Evolutionary conservation across 495 filamentous ascomycete genomes (phyloP).

Genomic region (Clohesyomyces aquaticus): DNA sequence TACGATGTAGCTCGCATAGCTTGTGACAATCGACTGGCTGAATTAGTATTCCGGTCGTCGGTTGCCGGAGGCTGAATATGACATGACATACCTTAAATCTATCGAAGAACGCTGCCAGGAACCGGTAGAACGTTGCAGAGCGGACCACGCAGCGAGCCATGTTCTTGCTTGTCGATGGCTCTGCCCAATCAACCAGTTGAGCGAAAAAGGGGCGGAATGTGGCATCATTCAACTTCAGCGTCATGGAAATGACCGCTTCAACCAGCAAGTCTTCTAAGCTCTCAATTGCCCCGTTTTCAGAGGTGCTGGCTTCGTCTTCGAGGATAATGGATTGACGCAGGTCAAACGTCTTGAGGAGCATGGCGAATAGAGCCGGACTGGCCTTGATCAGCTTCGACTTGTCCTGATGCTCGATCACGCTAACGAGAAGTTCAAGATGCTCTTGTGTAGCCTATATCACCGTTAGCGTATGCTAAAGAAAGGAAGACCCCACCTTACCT

Average conservation of each 20-base stretch:
- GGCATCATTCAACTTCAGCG: constrained; percentile 95
- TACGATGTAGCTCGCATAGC: constrained; percentile 83
- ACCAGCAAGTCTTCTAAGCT: constrained; percentile 68
- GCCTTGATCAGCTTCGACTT: constrained; percentile 77
- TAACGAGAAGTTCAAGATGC: constrained; percentile 65
- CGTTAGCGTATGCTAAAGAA: constrained; percentile 30
- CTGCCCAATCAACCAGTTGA: constrained; percentile 78
- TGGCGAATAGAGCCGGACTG: constrained; percentile 62
- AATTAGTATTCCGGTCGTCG: constrained; percentile 17
- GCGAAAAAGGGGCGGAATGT: constrained; percentile 92
- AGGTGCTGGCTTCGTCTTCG: constrained; percentile 46
- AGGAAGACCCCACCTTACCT: constrained; percentile 51
- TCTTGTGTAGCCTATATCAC: constrained; percentile 64
- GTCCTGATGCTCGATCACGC: constrained; percentile 72
- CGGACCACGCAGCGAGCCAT: constrained; percentile 60
- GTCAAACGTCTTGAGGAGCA: constrained; percentile 65
- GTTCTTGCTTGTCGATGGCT: constrained; percentile 57
- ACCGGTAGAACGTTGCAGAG: constrained; percentile 73
- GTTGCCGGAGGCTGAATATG: constrained; percentile 3
- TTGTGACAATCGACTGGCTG: constrained; percentile 79
- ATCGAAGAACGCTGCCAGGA: constrained; percentile 76
- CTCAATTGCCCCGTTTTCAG: constrained; percentile 57
- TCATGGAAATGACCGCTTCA: constrained; percentile 77
- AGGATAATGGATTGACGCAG: constrained; percentile 38
- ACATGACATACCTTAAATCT: constrained; percentile 67